Percentiles rank a stretch among this genome's conserved stretches.
These are phyloP conservation scores for Ophiostoma quercus DNA, from an alignment of 2,329 filamentous ascomycete species.

Conservation along the genomic window DNA sequence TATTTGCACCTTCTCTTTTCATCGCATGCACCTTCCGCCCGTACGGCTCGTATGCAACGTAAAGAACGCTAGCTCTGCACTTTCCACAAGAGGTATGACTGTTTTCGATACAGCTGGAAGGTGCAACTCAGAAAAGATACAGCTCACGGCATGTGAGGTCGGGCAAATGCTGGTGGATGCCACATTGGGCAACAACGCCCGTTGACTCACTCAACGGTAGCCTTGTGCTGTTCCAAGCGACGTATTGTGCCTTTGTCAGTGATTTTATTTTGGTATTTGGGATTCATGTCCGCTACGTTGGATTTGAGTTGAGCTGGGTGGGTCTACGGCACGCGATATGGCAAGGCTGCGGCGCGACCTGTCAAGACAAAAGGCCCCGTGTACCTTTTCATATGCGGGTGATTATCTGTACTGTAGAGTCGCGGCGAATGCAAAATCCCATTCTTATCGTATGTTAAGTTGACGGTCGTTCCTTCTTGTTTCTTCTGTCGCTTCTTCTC, in stretches of 20 bases:
- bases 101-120: not conserved
- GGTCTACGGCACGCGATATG: constrained; percentile 18
- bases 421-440: not conserved
- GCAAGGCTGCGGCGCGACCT: constrained; percentile 22
- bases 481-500: not conserved
- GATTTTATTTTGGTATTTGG: too few relatives aligned
- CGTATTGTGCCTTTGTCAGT: not conserved
- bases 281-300: not conserved
- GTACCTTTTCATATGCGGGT: not conserved
- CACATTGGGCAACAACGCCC: constrained; percentile 3
- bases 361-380: not conserved
- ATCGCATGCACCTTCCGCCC: not conserved
- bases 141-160: not conserved
- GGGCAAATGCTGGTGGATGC: not conserved
- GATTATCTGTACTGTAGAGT: not conserved
- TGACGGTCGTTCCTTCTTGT: not conserved
- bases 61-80: not conserved
- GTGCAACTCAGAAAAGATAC: not conserved
- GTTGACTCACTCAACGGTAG: constrained; percentile 21
- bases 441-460: not conserved
- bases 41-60: not conserved
- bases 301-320: constrained; percentile 9
- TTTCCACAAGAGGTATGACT: not conserved
- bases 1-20: not conserved
- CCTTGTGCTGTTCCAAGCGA: constrained; percentile 13